phyloP scores from a whole-genome alignment of 768 basidiomycete genomes.

The Tricholoma flavovirens region DNA sequence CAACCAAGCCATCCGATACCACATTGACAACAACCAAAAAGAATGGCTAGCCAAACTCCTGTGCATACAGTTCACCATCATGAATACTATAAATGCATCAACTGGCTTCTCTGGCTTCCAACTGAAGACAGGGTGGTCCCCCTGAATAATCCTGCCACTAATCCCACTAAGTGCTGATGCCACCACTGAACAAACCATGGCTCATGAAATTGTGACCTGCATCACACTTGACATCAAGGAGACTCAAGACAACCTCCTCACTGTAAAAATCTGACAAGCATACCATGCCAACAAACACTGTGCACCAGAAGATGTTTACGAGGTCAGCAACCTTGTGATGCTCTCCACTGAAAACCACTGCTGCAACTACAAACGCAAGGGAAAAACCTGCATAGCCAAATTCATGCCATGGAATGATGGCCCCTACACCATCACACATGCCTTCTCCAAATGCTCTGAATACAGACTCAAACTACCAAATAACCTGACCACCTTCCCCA shows the following conservation, averaged over 20 bases:
- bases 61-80: constrained; percentile 23
- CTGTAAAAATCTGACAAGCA: constrained; percentile 19
- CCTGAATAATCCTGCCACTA: background rate
- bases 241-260: constrained; percentile 10
- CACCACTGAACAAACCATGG: background rate
- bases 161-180: background rate
- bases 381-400: too few relatives aligned
- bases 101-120: constrained; percentile 29
- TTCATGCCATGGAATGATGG: too few relatives aligned
- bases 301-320: too few relatives aligned
- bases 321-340: too few relatives aligned
- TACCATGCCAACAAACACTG: constrained; percentile 4
- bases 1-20: constrained; percentile 21
- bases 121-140: constrained; percentile 15
- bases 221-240: background rate
- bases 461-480: too few relatives aligned
- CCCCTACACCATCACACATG: too few relatives aligned
- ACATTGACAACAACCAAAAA: constrained; percentile 24
- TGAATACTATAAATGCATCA: constrained; percentile 24
- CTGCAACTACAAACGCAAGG: too few relatives aligned
- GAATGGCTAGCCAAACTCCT: constrained; percentile 26
- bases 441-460: too few relatives aligned
- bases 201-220: constrained; percentile 10
- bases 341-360: too few relatives aligned
- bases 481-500: too few relatives aligned